Base-by-base conservation (phyloP, 129 eudicot species). In the Helichrysum umbraculigerum region DNA sequence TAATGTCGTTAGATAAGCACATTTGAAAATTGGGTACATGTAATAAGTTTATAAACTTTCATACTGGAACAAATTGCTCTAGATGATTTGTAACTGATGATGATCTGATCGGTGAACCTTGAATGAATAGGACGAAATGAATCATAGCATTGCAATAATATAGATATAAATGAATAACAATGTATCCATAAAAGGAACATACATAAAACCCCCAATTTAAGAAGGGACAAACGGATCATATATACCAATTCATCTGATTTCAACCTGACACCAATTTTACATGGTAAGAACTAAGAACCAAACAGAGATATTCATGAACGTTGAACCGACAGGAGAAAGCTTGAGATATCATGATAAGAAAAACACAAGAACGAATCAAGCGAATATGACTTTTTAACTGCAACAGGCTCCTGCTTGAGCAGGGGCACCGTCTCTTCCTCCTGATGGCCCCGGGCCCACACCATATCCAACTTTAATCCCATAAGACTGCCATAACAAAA, bases 401-500 rank as follows among this genome's bases (percentile, higher is more conserved):
- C 96, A 92, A 76, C 97, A 92, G 30, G 82, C 89, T 72, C 97
- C 89, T 47, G 71, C 80, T 83, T 88, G 96, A 77, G 91, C 58
- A 33, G 82, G 44, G n/a, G 92, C 61, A 32, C 88, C 93, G 67
- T 88, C 91, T 84, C 98, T 86, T 82, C 94, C 96, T 29, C 88
- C 89, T 50, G 96, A 83, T 16, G 86, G 81, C 59, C 96, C 98
- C 2, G 84, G 80, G 14, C 81, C 50, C 19, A 93, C 94, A 30
- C 91, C 95, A 28, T 86, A 86, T 62, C 98, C 98, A 41, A 93
- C 88, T 81, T 88, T 93, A 71, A 93, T 93, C 41, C 98, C 96
- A 58, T 85, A 83, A 11, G 98, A 88, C 98, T 93, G 96, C 51
- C 85, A 84, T 51, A 17, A 72, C 32, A 37, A 51, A 17, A n/a